phyloP scores from a whole-genome alignment of 2,329 filamentous ascomycete species.

The Fusarium anguioides region DNA sequence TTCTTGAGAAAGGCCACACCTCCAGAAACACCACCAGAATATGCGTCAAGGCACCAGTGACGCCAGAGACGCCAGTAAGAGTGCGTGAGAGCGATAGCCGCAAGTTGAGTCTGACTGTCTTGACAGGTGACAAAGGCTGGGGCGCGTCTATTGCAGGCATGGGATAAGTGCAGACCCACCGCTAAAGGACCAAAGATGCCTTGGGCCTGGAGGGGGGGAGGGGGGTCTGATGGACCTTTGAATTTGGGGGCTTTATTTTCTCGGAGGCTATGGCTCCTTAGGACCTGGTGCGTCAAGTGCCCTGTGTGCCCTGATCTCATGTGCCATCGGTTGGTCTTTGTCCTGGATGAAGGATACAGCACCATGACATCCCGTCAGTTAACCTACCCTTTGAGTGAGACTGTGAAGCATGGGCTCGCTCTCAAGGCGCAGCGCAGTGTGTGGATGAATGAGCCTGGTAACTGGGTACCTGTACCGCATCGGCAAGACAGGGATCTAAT shows the following conservation, averaged over 20 bases:
- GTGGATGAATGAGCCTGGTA: constrained; percentile 38
- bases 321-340: constrained; percentile 23
- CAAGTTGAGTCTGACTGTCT: constrained; percentile 48
- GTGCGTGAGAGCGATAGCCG: constrained; percentile 45
- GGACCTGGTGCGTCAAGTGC: constrained; percentile 36
- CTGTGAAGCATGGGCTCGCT: constrained; percentile 29
- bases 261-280: constrained; percentile 23
- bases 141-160: constrained; percentile 47
- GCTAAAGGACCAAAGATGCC: constrained; percentile 43
- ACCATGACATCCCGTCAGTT: constrained; percentile 4
- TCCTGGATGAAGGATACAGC: constrained; percentile 19
- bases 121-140: constrained; percentile 48
- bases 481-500: constrained; percentile 24
- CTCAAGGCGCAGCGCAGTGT: constrained; percentile 44
- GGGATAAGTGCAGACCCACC: constrained; percentile 43
- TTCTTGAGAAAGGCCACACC: constrained; percentile 25
- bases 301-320: constrained; percentile 35
- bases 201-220: constrained; percentile 34
- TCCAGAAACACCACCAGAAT: constrained; percentile 32
- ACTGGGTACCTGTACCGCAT: constrained; percentile 31
- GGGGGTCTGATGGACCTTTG: constrained; percentile 32
- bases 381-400: constrained; percentile 36
- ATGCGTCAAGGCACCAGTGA: constrained; percentile 47
- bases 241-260: constrained; percentile 36
- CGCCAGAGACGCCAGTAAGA: constrained; percentile 46